Base-by-base conservation (phyloP, 441 rosid genomes). In the Cnidoscolus chayamansa region DNA sequence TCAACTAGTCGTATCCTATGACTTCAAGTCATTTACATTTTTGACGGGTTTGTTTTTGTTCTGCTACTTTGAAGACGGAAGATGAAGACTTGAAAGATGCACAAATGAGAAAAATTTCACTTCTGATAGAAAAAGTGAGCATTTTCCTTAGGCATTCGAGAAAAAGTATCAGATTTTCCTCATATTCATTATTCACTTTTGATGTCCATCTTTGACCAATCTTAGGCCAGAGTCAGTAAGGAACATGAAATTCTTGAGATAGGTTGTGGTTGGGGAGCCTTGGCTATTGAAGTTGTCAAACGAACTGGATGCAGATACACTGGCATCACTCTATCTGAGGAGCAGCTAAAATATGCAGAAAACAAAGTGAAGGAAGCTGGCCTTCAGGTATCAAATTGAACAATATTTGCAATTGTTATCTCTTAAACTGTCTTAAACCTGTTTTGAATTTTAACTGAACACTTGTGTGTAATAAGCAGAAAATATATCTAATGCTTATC, bases 181-280 rank as follows among this genome's bases (percentile, higher is more conserved):
- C 40, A 45, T 20, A 7, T 16, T 30, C 51, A 62, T 58, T 45
- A 30, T 7, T 65, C 2, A 31, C 13, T 54, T 50, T 60, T 9
- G 0, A 4, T 31, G 17, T 32, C 8, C n/a, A 17, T 10, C n/a
- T 47, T 12, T 60, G 8, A 35, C 12, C 15, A 35, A 74, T 80
- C 15, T 25, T 48, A 94, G 97, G 91, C 97, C 30, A 83, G 90
- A 79, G 76, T 93, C 49, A 77, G 65, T 43, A 86, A 84, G 55
- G 64, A 84, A 3, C 94, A 91, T 61, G 90, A 90, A 76, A 83
- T 93, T 73, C 88, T 93, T 11, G 98, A 93, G 68, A 88, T 94
- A 32, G 97, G 98, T n/a, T 87, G 85, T 17, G 98, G 98, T 20
- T 94, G 97, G 98, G 97, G 97, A 74, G 79, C 89, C 57, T 84